Evolutionary conservation across 768 basidiomycete genomes (phyloP), one percentile per base, ranked within the genome.

Genomic region (Astraeus odoratus): DNA sequence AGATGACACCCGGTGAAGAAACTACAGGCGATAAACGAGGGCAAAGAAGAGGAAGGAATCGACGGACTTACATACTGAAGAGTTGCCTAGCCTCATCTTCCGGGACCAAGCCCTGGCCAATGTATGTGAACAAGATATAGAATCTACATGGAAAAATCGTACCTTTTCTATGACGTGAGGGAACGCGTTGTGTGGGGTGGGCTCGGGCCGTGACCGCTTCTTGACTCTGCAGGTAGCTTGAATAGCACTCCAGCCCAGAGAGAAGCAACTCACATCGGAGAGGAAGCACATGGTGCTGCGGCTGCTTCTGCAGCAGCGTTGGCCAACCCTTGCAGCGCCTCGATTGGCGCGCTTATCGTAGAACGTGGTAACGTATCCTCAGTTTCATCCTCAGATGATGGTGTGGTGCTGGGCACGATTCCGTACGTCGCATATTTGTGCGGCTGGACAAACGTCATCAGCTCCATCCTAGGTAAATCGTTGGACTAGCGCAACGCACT

Each of bases 1-100:
- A 93, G 77, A 70, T 96, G 88, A 68, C 92, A 96, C 39, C 93
- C 93, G 47, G 87, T 83, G 71, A 95, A 95, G 74, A 95, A 97
- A 59, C 89, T 92, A 71, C 50, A 22, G 48, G 23, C 26, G 39
- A 36, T 56, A 15, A 48, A 35, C 26, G 39, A 13, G 8, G 41
- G 15, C 12, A 50, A 12, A 33, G 27, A 30, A 9, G 6, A 8
- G n/a, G n/a, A 9, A 1, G 20, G 26, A 41, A 58, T 57, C 25
- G 26, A 53, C 18, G 53, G 59, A 55, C 77, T 67, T 49, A 91
- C 86, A 94, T 91, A 69, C 91, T 85, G 71, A 86, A 93, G 44
- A 96, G 75, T 63, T 92, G 89, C 57, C 89, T 77, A 45, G 90
- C 93, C 67, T 95, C 93, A 24, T 69, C 60, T 57, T 94, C 93